Conservation (phyloP, 192 early-diverging fungal species). For the Backusella westeae region DNA sequence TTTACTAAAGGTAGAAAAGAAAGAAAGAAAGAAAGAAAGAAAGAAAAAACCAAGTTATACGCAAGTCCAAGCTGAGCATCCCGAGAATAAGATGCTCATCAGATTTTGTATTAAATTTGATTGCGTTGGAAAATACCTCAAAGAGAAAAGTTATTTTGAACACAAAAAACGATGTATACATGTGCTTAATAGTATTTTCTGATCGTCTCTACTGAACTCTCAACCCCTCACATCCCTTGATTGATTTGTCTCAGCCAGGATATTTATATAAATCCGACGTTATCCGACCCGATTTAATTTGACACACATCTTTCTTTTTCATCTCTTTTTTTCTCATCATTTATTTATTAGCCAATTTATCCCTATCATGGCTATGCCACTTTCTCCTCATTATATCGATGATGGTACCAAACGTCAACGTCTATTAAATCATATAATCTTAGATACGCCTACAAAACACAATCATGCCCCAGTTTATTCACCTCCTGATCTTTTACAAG, state of each 20-base stretch:
- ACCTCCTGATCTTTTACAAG: conserved; percentile 33
- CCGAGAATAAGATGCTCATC: background rate
- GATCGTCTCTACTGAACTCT: background rate
- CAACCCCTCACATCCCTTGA: background rate
- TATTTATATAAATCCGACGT: background rate
- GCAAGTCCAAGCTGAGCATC: background rate
- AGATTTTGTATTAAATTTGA: background rate
- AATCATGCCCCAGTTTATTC: background rate
- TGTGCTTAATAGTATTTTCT: background rate
- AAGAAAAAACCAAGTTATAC: background rate
- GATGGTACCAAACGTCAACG: background rate
- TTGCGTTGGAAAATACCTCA: background rate
- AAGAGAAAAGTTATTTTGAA: background rate
- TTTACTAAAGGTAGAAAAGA: background rate
- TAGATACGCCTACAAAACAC: background rate
- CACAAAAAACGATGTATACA: background rate
- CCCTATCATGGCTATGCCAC: background rate
- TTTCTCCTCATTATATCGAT: background rate
- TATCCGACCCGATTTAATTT: background rate
- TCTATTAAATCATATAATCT: background rate
- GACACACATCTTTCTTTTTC: background rate
- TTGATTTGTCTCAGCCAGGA: background rate
- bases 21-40: background rate
- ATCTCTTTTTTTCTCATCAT: background rate
- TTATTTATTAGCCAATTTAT: background rate